phyloP scores from a whole-genome alignment of 2,329 filamentous ascomycete genomes.

The Ceratocystiopsis minuta region DNA sequence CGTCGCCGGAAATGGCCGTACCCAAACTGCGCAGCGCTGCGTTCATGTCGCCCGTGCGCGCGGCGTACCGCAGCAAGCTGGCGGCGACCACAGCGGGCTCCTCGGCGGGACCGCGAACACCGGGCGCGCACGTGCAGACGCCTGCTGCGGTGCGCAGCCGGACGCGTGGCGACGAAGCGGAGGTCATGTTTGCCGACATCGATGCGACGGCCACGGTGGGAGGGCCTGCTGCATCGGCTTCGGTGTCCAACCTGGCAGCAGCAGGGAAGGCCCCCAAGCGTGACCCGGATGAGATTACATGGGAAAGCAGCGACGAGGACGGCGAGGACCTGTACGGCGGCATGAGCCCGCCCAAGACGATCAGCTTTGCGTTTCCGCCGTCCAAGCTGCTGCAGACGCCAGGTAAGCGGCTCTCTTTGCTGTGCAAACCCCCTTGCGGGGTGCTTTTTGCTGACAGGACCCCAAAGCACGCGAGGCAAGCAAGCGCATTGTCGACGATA shows the following conservation, averaged over 20 bases:
- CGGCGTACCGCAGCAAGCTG: conserved; percentile 23
- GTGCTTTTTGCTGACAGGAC: background rate
- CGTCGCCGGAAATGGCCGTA: conserved; percentile 60
- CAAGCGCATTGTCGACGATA: conserved; percentile 62
- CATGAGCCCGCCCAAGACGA: conserved; percentile 84
- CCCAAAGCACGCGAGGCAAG: conserved; percentile 58
- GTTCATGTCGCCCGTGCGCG: conserved; percentile 55
- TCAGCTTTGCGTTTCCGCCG: conserved; percentile 66
- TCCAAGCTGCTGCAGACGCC: conserved; percentile 66
- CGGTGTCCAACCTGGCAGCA: too few relatives aligned
- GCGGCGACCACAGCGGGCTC: conserved; percentile 17
- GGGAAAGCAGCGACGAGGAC: conserved; percentile 58
- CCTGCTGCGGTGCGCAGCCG: conserved; percentile 25
- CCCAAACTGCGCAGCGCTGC: conserved; percentile 73
- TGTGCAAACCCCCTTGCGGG: background rate
- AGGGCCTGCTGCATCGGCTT: background rate
- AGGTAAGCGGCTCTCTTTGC: too few relatives aligned
- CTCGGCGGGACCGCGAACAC: conserved; percentile 41
- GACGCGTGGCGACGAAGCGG: conserved; percentile 21
- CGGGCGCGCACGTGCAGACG: conserved; percentile 74
- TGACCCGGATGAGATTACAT: conserved; percentile 40
- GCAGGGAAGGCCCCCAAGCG: conserved; percentile 12
- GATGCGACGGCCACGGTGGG: background rate
- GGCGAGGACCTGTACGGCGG: conserved; percentile 45
- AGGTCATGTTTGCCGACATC: conserved; percentile 17